These are phyloP conservation scores for Avena eriantha DNA, from an alignment of 176 grass and related monocot genomes.

Conservation along the genomic window DNA sequence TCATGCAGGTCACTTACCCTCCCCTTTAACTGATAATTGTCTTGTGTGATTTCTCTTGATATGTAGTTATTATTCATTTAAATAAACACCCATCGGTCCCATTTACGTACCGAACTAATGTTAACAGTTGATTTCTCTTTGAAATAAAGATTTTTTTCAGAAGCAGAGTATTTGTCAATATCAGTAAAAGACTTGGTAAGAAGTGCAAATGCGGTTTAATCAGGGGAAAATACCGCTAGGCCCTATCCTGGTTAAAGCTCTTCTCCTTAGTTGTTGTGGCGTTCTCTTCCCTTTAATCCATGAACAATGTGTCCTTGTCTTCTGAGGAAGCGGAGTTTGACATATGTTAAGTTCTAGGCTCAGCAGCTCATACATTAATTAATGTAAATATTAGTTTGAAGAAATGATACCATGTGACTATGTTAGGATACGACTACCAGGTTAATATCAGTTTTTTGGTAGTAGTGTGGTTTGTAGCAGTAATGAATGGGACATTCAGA, in stretches of 20 bases:
- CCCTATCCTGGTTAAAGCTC: conserved; percentile 7
- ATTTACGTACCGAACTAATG: not conserved
- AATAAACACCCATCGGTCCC: not conserved
- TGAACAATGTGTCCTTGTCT: conserved; percentile 8
- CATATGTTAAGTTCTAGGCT: conserved; percentile 29
- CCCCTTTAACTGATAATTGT: conserved; percentile 32
- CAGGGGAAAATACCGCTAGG: not conserved
- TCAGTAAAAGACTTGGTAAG: conserved; percentile 24
- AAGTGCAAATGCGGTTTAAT: conserved; percentile 14
- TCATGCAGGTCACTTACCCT: conserved; percentile 80
- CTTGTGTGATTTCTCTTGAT: conserved; percentile 11
- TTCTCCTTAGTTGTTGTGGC: conserved; percentile 9
- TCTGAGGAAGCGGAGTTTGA: not conserved
- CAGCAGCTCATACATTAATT: not conserved
- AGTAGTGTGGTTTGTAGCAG: conserved; percentile 14
- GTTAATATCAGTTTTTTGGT: conserved; percentile 17
- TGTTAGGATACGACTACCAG: conserved; percentile 20
- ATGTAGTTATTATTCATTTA: conserved; percentile 20
- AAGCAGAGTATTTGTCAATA: conserved; percentile 34
- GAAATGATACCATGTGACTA: not conserved
- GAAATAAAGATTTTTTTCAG: conserved; percentile 18
- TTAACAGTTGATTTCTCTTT: conserved; percentile 24
- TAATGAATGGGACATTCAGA: not conserved
- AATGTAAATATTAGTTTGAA: not conserved
- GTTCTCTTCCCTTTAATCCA: conserved; percentile 13